Evolutionary conservation across 2,329 filamentous ascomycete species (phyloP).

Genomic region (Alternaria arborescens): DNA sequence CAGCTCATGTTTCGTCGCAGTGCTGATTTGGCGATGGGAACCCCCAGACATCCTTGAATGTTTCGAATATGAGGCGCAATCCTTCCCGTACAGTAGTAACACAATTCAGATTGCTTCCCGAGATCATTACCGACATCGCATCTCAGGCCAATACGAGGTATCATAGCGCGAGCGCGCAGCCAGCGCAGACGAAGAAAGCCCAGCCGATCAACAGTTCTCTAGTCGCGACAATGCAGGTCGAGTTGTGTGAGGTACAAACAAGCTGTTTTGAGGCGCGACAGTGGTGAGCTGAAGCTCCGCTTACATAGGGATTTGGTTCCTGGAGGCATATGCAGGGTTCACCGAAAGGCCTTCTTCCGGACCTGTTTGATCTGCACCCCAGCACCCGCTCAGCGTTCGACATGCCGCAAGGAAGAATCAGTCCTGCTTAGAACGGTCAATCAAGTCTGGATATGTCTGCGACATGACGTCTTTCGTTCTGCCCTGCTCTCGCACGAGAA

Average conservation of each 20-base stretch:
- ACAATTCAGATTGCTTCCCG: background rate
- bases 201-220: slow-evolving; percentile 14
- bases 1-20: background rate
- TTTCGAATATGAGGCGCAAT: background rate
- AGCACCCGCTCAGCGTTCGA: slow-evolving; percentile 6
- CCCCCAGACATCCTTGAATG: background rate
- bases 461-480: slow-evolving; percentile 22
- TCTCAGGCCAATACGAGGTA: background rate
- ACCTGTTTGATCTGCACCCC: slow-evolving; percentile 23
- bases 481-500: slow-evolving; percentile 11
- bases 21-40: background rate
- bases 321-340: slow-evolving; percentile 5
- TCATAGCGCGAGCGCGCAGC: slow-evolving; percentile 2
- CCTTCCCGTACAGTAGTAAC: background rate
- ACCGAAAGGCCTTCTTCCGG: slow-evolving; percentile 8
- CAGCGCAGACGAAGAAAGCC: slow-evolving; percentile 10
- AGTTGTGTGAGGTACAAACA: slow-evolving; percentile 21
- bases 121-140: background rate
- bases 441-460: slow-evolving; percentile 7
- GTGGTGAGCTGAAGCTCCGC: slow-evolving; percentile 19
- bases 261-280: slow-evolving; percentile 26
- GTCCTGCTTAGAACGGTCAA: background rate
- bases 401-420: slow-evolving; percentile 1
- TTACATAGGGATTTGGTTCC: too few relatives aligned
- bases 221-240: slow-evolving; percentile 23